phyloP scores from a whole-genome alignment of 306 rosid species.

The Hylodesmum podocarpum region DNA sequence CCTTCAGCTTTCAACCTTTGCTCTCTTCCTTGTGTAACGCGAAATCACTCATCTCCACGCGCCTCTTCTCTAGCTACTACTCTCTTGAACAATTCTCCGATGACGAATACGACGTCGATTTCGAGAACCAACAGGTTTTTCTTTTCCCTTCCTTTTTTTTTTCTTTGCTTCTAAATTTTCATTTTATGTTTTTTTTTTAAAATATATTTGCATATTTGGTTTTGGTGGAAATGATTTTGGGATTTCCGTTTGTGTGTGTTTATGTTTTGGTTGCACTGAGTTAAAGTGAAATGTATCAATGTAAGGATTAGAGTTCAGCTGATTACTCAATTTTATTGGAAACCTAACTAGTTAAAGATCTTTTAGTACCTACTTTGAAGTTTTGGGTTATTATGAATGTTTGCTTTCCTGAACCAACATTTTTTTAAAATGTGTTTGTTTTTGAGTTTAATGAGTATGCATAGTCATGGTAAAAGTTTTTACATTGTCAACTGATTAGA shows the following conservation, averaged over 20 bases:
- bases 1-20: constrained; percentile 15
- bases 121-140: constrained; percentile 59
- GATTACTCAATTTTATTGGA: not conserved
- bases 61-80: constrained; percentile 55
- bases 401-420: not conserved
- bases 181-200: not conserved
- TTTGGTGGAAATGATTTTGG: constrained; percentile 11
- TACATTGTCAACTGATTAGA: too few species aligned
- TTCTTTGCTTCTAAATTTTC: too few species aligned
- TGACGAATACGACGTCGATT: constrained; percentile 83
- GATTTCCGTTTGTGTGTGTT: not conserved
- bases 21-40: constrained; percentile 32
- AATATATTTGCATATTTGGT: not conserved
- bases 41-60: constrained; percentile 29
- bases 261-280: not conserved
- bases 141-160: not conserved
- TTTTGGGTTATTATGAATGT: not conserved
- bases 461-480: too few species aligned
- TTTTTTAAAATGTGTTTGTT: not conserved
- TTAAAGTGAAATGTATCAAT: not conserved
- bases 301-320: not conserved
- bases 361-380: not conserved
- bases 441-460: too few species aligned
- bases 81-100: constrained; percentile 84
- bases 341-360: not conserved